Evolutionary conservation across 192 early-diverging fungal species (phyloP).

Genomic region (Mortierella claussenii): DNA sequence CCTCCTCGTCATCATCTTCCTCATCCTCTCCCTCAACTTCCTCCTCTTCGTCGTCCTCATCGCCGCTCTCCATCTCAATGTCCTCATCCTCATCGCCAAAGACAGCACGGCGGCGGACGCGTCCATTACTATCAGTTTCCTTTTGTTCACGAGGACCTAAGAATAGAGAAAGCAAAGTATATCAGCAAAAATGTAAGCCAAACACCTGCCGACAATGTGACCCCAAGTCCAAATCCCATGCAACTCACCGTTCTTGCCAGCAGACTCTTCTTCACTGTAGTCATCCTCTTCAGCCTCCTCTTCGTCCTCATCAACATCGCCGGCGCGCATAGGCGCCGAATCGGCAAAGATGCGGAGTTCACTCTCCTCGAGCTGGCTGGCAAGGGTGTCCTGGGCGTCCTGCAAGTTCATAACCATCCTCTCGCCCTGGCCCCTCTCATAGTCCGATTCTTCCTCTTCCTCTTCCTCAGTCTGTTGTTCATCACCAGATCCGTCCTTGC

Average conservation of each 20-base stretch:
- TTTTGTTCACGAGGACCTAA: conserved; percentile 48
- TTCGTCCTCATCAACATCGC: conserved; percentile 47
- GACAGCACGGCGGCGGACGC: conserved; percentile 68
- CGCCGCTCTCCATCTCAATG: conserved; percentile 54
- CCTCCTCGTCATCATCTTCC: conserved; percentile 41
- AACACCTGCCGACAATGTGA: too few species aligned
- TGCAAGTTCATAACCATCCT: conserved; percentile 94
- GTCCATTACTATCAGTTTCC: conserved; percentile 48
- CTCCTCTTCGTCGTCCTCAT: conserved; percentile 51
- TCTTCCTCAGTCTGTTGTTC: conserved; percentile 50
- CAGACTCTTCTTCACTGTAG: conserved; percentile 54
- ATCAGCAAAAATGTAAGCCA: neutral
- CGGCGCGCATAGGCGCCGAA: conserved; percentile 68
- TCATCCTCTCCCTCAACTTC: conserved; percentile 55
- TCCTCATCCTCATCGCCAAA: conserved; percentile 70
- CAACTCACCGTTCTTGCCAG: conserved; percentile 53
- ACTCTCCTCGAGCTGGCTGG: conserved; percentile 72
- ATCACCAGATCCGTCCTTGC: conserved; percentile 36
- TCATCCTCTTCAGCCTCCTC: conserved; percentile 56
- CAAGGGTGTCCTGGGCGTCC: conserved; percentile 80
- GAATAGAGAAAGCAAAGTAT: neutral
- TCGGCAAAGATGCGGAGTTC: conserved; percentile 75
- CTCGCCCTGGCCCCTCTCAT: conserved; percentile 79
- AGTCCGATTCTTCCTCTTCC: conserved; percentile 59
- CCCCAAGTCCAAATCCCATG: neutral